phyloP scores from a whole-genome alignment of 2,329 filamentous ascomycete genomes.

The Colletotrichum liaoningense region DNA sequence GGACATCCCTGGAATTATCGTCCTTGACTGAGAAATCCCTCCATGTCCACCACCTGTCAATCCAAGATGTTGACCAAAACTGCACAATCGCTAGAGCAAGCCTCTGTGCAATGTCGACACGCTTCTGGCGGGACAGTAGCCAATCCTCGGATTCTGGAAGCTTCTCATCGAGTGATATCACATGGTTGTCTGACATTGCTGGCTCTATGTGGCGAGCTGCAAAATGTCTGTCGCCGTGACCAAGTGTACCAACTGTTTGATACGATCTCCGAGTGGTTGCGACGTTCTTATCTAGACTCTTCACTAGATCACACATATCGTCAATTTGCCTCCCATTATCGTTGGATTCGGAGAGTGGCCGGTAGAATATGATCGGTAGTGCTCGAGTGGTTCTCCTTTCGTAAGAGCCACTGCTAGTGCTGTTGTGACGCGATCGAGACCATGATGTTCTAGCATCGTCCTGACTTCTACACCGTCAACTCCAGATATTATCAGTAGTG shows the following conservation, averaged over 20 bases:
- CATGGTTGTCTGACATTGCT: not conserved
- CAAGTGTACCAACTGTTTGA: constrained; percentile 2
- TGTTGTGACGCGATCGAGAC: constrained; percentile 2
- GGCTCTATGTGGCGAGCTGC: not conserved
- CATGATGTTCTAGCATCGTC: not conserved
- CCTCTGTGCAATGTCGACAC: constrained; percentile 13
- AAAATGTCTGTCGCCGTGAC: not conserved
- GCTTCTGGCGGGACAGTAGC: not conserved
- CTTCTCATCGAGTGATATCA: not conserved
- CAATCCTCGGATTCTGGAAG: not conserved
- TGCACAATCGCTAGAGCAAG: constrained; percentile 14
- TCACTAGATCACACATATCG: constrained; percentile 7
- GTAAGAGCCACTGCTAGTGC: not conserved
- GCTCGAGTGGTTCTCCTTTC: not conserved
- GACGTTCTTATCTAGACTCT: not conserved
- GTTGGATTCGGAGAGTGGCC: not conserved
- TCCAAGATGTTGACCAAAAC: constrained; percentile 18
- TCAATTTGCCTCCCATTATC: not conserved
- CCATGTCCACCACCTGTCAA: constrained; percentile 18
- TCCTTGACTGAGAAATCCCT: constrained; percentile 12
- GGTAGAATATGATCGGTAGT: not conserved
- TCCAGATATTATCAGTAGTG: not conserved
- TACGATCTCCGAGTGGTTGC: not conserved
- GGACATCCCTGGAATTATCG: not conserved
- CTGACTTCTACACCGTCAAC: not conserved